These are phyloP conservation scores for Aspergillus floridensis DNA, from an alignment of 2,329 filamentous ascomycete species.

Conservation along the genomic window DNA sequence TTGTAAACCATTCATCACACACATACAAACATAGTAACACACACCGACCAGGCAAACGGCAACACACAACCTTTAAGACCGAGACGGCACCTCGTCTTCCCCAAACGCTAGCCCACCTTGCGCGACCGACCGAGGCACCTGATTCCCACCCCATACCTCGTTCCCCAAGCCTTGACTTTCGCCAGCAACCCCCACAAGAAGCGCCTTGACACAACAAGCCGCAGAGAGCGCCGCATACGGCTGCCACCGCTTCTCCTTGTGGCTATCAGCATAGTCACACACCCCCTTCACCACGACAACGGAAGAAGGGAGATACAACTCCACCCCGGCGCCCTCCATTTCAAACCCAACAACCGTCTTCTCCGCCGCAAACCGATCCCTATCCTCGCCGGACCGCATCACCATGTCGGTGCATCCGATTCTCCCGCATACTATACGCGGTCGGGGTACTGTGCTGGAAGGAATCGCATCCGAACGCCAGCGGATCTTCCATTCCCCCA, in stretches of 20 bases:
- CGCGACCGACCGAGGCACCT: no score
- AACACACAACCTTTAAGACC: not conserved
- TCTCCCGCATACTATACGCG: not conserved
- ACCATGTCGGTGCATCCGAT: not conserved
- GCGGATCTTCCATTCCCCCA: not conserved
- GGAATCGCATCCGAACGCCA: not conserved
- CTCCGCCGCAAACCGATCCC: not conserved
- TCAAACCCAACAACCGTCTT: not conserved
- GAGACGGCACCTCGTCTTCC: no score
- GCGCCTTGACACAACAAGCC: not conserved
- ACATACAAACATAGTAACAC: not conserved
- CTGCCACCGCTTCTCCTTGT: not conserved
- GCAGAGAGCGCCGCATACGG: not conserved
- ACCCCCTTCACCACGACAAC: not conserved
- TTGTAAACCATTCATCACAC: not conserved
- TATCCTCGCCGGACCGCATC: not conserved
- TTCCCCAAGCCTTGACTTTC: not conserved
- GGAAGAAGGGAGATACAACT: not conserved
- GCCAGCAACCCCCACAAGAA: not conserved
- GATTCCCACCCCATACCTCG: not conserved
- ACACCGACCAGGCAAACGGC: not conserved
- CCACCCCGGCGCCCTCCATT: not conserved
- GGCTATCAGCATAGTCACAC: not conserved
- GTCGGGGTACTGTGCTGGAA: not conserved
- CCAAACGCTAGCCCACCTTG: no score